Conservation (phyloP, 202 grass and related monocot species). For the Carex sylvatica region DNA sequence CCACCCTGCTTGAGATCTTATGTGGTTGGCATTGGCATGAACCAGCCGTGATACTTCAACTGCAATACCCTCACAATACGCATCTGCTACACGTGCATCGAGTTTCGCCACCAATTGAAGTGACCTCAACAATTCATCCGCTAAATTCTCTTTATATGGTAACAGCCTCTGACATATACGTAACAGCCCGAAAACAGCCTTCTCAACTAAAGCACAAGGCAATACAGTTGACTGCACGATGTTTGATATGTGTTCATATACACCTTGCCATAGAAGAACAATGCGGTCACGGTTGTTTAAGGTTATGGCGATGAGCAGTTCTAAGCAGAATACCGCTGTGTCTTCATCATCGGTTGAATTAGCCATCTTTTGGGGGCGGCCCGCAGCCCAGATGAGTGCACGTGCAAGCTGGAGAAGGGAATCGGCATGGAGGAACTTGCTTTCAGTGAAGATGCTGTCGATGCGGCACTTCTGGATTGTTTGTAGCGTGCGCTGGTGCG, state of each 20-base stretch:
- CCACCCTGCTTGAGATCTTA: slow-evolving; percentile 96
- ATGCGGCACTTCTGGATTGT: slow-evolving; percentile 98
- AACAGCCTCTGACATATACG: slow-evolving; percentile 94
- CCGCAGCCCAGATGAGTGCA: slow-evolving; percentile 96
- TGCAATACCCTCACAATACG: slow-evolving; percentile 95
- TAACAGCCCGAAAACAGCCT: slow-evolving; percentile 94
- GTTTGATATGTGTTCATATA: slow-evolving; percentile 94
- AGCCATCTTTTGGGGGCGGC: slow-evolving; percentile 81
- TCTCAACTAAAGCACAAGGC: slow-evolving; percentile 93
- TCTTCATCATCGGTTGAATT: slow-evolving; percentile 93
- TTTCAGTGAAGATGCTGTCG: slow-evolving; percentile 95
- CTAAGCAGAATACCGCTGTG: slow-evolving; percentile 98
- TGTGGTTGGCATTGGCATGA: slow-evolving; percentile 77
- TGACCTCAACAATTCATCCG: slow-evolving; percentile 86
- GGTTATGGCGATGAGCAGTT: slow-evolving; percentile 95
- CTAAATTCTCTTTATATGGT: slow-evolving; percentile 97
- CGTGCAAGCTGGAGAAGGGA: slow-evolving; percentile 88
- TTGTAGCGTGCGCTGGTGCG: slow-evolving; percentile 94
- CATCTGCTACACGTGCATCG: slow-evolving; percentile 87
- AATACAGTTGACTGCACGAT: slow-evolving; percentile 95
- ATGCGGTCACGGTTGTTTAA: slow-evolving; percentile 94
- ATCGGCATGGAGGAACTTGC: slow-evolving; percentile 87
- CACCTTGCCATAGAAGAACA: slow-evolving; percentile 93
- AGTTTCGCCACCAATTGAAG: slow-evolving; percentile 93
- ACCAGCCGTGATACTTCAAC: slow-evolving; percentile 84